Percentiles rank a stretch among this genome's conserved stretches.
Evolutionary conservation across 2,329 filamentous ascomycete species (phyloP).

Genomic region (Fonsecaea multimorphosa): DNA sequence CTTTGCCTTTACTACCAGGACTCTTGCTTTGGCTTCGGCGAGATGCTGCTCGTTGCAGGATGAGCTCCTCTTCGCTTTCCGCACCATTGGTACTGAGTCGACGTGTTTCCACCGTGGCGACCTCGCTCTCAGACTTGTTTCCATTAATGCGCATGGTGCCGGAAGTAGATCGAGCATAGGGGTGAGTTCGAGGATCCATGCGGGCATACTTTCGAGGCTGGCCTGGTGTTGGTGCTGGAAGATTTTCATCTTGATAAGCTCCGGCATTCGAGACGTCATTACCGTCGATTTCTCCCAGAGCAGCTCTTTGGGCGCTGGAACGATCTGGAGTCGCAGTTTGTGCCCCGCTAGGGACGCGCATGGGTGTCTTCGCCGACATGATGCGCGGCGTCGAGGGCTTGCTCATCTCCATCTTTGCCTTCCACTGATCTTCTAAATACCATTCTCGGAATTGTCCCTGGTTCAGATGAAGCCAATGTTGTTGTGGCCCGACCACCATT

Average conservation of each 20-base stretch:
- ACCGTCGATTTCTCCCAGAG: conserved; percentile 91
- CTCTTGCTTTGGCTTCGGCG: conserved; percentile 46
- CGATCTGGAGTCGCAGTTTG: conserved; percentile 80
- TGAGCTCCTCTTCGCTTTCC: conserved; percentile 83
- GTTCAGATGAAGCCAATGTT: conserved; percentile 98
- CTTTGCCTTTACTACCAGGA: conserved; percentile 40
- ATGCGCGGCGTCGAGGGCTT: conserved; percentile 61
- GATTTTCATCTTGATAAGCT: conserved; percentile 82
- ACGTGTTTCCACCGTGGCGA: conserved; percentile 60
- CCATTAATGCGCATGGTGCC: conserved; percentile 45
- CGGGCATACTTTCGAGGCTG: conserved; percentile 90
- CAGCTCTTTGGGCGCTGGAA: conserved; percentile 64
- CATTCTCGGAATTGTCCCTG: conserved; percentile 97
- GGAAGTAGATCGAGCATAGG: conserved; percentile 67
- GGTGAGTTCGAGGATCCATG: conserved; percentile 74
- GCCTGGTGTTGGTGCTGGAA: conserved; percentile 92
- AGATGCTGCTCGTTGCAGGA: conserved; percentile 75
- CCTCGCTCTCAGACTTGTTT: conserved; percentile 59
- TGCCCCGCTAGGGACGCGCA: conserved; percentile 64
- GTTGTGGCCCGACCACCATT: conserved; percentile 98
- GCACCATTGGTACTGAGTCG: conserved; percentile 63
- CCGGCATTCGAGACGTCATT: conserved; percentile 64
- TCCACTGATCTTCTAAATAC: conserved; percentile 82
- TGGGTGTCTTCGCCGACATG: conserved; percentile 64
- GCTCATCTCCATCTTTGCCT: conserved; percentile 76